Conservation (phyloP, 805 yeast genomes). For the Candida nemodendra region DNA sequence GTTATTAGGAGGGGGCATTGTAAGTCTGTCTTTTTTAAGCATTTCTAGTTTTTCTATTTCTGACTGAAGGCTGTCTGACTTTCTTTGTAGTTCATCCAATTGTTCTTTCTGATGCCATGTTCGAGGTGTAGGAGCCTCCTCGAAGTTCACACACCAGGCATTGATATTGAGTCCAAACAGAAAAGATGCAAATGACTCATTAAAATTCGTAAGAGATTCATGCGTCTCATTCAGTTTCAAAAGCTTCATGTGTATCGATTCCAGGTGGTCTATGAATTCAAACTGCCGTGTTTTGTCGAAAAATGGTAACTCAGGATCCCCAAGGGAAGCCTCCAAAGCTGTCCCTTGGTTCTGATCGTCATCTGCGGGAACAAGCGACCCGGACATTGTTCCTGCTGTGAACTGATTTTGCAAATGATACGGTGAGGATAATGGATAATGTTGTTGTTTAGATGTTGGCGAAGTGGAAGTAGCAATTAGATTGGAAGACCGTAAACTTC, state of each 20-base stretch:
- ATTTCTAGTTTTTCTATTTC: constrained; percentile 14
- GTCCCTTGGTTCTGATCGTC: constrained; percentile 3
- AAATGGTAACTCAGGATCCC: constrained; percentile 23
- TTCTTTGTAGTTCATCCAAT: constrained; percentile 16
- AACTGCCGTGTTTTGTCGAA: constrained; percentile 18
- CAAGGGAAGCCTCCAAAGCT: background rate
- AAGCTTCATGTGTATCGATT: constrained; percentile 52
- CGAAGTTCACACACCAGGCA: constrained; percentile 84
- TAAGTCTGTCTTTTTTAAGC: constrained; percentile 11
- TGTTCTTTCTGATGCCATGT: constrained; percentile 22
- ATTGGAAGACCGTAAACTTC: constrained; percentile 15
- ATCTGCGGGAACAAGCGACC: constrained; percentile 11
- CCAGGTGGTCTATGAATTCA: constrained; percentile 19
- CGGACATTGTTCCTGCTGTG: constrained; percentile 14
- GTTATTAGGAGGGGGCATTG: constrained; percentile 28
- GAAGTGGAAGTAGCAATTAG: constrained; percentile 16
- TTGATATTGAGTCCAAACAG: constrained; percentile 79
- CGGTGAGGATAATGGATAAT: constrained; percentile 23
- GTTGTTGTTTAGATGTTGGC: constrained; percentile 16
- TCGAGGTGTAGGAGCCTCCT: constrained; percentile 27
- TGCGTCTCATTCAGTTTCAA: constrained; percentile 58
- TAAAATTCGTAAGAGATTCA: constrained; percentile 60
- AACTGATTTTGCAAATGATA: constrained; percentile 17
- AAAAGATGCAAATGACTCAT: constrained; percentile 71
- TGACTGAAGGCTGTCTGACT: constrained; percentile 16